Conservation (phyloP, 139 green algal genomes). For the Tetratostichococcus sp. region DNA sequence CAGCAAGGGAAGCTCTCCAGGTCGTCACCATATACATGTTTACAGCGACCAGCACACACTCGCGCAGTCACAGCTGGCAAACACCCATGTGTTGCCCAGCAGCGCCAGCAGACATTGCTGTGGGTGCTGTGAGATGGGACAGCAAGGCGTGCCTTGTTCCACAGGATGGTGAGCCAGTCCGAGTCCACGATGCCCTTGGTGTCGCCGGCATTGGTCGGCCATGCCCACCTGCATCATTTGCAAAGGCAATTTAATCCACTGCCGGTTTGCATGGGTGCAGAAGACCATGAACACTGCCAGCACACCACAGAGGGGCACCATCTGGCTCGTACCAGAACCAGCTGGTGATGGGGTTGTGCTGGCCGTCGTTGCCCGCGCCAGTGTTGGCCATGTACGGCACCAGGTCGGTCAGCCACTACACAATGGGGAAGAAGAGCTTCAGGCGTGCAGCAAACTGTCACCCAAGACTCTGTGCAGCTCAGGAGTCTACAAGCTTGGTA, state of each 20-base stretch:
- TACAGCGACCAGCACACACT: too few relatives aligned
- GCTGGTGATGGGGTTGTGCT: slow-evolving; percentile 23
- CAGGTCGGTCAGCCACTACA: slow-evolving; percentile 24
- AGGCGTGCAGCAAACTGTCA: slow-evolving; percentile 13
- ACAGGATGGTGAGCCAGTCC: neutral
- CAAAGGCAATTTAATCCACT: too few relatives aligned
- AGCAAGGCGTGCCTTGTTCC: neutral
- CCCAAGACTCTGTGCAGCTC: slow-evolving; percentile 4
- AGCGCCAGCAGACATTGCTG: too few relatives aligned
- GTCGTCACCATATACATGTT: too few relatives aligned
- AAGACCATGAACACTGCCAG: neutral
- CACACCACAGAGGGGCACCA: too few relatives aligned
- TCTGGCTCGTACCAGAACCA: neutral
- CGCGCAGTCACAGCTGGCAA: too few relatives aligned
- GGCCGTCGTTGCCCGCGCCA: slow-evolving; percentile 11
- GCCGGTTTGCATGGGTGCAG: neutral
- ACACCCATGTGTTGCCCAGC: too few relatives aligned
- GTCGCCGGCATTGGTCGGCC: slow-evolving; percentile 21
- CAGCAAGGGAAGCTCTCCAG: too few relatives aligned
- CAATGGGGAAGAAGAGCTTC: slow-evolving; percentile 11
- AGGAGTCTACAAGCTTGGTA: neutral
- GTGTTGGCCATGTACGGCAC: slow-evolving; percentile 17
- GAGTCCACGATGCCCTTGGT: slow-evolving; percentile 3
- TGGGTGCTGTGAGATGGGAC: neutral
- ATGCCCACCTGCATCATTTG: slow-evolving; percentile 30